Base-by-base conservation (phyloP, 768 basidiomycete genomes). In the Mycena kentingensis region DNA sequence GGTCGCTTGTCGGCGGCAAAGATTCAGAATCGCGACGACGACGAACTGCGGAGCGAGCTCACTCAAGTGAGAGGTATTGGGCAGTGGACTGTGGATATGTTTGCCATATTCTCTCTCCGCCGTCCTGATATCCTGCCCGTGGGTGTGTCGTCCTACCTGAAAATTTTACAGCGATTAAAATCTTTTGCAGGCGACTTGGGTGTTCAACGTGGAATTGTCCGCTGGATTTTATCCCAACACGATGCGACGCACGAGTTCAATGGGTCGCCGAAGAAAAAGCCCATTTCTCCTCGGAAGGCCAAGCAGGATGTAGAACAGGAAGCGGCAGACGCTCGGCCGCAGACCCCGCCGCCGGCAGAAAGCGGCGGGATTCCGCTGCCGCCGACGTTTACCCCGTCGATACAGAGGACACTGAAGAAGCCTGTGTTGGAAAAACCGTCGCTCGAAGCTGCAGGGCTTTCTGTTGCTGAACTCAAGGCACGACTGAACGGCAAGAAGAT, bases 11-110 rank as follows among this genome's bases (percentile, higher is more conserved):
- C 88, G 5, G 85, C 87, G 1, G 71, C 82, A 58, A 88, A 87
- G 22, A 70, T 85, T 24, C 73, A 79, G 52, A 87, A 88, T 8
- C 70, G 77, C 38, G 93, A 95, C 58, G 88, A 93, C 51, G 84
- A 90, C n/a, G n/a, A 62, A 74, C 96, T 10, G 76, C 80, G 1
- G 77, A 83, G 51, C 84, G 90, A n/a, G 74, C 75, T 95, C 28
- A 87, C 84, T 32, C 83, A 82, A 63, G 88, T 93, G 22, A 77
- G 83, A 64, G 93, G 89, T 0, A 88, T 93, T 58, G 93, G 92
- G 41, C 78, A 72, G 60, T 87, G 88, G 65, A 3, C 70, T 79
- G 90, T 93, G n/a, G 86, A 93, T 62, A 95, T 95, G 93, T 95
- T 95, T 63, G 80, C 88, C 13, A 90, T 97, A 37, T 96, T 95